Percentiles rank a stretch among this genome's conserved stretches.
Evolutionary conservation across 164 flowering plant genomes (phyloP).

Genomic region (Magnolia kwangsiensis): DNA sequence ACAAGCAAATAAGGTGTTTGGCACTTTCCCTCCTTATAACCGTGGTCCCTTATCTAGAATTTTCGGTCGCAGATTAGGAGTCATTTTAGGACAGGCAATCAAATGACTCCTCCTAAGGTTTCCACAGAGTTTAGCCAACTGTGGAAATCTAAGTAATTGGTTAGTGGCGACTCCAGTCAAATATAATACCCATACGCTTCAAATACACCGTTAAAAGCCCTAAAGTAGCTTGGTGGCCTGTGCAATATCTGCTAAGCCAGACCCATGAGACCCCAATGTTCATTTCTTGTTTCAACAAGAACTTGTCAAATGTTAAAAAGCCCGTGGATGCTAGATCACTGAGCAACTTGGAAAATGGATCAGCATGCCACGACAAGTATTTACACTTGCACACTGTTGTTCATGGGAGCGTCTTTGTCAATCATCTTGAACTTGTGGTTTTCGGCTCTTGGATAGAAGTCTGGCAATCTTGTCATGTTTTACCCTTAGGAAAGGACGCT

Average conservation of each 20-base stretch:
- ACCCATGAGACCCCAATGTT: constrained; percentile 99
- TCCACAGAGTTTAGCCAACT: too few species aligned
- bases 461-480: not conserved
- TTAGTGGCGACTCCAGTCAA: too few species aligned
- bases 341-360: constrained; percentile 29
- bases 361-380: constrained; percentile 46
- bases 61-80: too few species aligned
- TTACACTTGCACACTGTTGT: not conserved
- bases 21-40: too few species aligned
- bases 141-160: too few species aligned
- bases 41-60: too few species aligned
- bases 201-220: not conserved
- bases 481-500: not conserved
- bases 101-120: too few species aligned
- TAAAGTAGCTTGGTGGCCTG: constrained; percentile 67
- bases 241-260: constrained; percentile 92
- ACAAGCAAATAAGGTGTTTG: too few species aligned
- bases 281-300: constrained; percentile 92
- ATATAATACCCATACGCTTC: too few species aligned
- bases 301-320: constrained; percentile 41
- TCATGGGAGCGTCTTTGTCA: not conserved
- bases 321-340: too few species aligned
- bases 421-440: not conserved
- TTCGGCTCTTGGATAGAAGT: not conserved
- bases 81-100: too few species aligned